phyloP scores from a whole-genome alignment of 257 asterid genomes.

The Anisodus acutangulus region DNA sequence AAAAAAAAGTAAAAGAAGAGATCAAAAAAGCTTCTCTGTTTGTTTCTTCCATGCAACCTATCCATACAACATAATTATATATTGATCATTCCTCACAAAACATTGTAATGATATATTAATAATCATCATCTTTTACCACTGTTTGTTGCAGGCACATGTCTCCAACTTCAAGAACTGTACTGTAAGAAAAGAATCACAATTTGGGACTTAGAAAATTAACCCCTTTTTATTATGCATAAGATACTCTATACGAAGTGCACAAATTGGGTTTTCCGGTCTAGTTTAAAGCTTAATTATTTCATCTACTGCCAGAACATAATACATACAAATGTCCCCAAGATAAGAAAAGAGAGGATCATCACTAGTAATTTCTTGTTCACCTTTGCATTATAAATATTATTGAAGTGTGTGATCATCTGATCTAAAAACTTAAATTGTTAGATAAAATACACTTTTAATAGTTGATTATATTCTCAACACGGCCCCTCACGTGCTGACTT shows the following conservation, averaged over 20 bases:
- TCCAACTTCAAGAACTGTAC: slow-evolving; percentile 42
- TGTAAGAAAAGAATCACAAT: slow-evolving; percentile 29
- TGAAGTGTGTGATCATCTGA: too few relatives aligned
- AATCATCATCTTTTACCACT: slow-evolving; percentile 70
- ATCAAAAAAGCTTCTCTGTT: slow-evolving; percentile 47
- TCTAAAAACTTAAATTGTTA: too few relatives aligned
- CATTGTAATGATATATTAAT: slow-evolving; percentile 79
- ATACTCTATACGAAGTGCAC: slow-evolving; percentile 57
- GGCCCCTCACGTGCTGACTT: too few relatives aligned
- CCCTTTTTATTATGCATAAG: slow-evolving; percentile 8
- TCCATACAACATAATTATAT: slow-evolving; percentile 53
- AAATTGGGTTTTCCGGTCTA: slow-evolving; percentile 41
- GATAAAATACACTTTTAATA: too few relatives aligned
- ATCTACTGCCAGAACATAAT: slow-evolving; percentile 37
- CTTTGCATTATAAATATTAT: not conserved
- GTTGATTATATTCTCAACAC: too few relatives aligned
- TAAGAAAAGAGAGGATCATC: not conserved
- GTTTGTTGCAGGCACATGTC: slow-evolving; percentile 73
- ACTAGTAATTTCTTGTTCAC: not conserved
- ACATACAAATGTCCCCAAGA: slow-evolving; percentile 36
- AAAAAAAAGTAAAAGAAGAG: slow-evolving; percentile 2
- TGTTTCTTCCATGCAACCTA: slow-evolving; percentile 61
- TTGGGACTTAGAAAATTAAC: slow-evolving; percentile 27
- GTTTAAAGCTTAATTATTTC: slow-evolving; percentile 27
- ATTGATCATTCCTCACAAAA: slow-evolving; percentile 56